Evolutionary conservation across 2,329 filamentous ascomycete species (phyloP).

Genomic region (Orbilia ellipsospora): DNA sequence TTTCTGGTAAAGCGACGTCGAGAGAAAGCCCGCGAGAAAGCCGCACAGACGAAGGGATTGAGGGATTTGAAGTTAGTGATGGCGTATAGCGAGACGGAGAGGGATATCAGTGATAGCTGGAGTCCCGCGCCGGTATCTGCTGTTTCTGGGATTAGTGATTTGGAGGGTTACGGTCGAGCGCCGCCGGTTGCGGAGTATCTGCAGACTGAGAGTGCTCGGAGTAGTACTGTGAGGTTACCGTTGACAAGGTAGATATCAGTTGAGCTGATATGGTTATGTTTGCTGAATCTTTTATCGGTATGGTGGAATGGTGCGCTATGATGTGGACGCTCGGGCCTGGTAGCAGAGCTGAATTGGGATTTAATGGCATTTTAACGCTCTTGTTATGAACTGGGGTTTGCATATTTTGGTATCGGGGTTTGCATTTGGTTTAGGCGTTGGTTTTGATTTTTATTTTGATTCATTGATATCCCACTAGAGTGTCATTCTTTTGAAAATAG

Average conservation of each 20-base stretch:
- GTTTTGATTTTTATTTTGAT: no score
- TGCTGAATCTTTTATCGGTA: no score
- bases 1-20: conserved; percentile 5
- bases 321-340: no score
- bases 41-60: neutral
- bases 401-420: no score
- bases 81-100: neutral
- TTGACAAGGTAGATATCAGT: conserved; percentile 1
- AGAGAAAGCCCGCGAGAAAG: neutral
- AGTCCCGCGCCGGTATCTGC: conserved; percentile 5
- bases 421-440: no score
- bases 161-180: neutral
- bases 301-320: no score
- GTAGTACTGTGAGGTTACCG: conserved; percentile 10
- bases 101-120: conserved; percentile 12
- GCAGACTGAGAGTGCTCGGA: neutral
- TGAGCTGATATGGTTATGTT: neutral
- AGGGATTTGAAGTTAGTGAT: conserved; percentile 6
- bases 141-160: neutral
- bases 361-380: no score
- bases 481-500: no score
- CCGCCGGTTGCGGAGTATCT: neutral
- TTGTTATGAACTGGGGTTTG: no score
- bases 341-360: no score
- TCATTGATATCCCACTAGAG: no score